Conservation (phyloP, 2,329 filamentous ascomycete genomes). For the Diplocarpon mali region DNA sequence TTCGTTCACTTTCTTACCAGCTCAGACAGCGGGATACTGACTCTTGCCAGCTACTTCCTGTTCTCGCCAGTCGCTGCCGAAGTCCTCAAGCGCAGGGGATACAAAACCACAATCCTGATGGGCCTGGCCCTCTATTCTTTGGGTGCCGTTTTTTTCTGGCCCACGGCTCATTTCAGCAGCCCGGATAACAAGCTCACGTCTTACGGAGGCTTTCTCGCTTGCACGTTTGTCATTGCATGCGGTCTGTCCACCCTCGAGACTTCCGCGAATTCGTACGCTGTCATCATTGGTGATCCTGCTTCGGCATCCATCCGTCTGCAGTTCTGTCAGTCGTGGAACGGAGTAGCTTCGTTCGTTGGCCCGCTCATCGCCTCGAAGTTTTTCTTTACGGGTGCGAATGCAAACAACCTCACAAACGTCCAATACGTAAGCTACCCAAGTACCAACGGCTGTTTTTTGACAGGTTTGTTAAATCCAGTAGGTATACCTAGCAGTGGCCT, state of each 20-base stretch:
- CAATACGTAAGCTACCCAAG: constrained; percentile 49
- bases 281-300: constrained; percentile 60
- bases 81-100: no score
- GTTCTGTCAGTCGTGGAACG: constrained; percentile 65
- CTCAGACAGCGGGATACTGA: no score
- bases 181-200: constrained; percentile 37
- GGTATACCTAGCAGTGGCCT: constrained; percentile 60
- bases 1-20: not conserved
- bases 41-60: no score
- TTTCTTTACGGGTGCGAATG: constrained; percentile 49
- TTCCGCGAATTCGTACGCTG: constrained; percentile 62
- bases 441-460: no score
- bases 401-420: constrained; percentile 62
- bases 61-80: no score
- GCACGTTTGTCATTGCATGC: constrained; percentile 63
- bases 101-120: constrained; percentile 67
- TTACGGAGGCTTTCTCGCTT: no score
- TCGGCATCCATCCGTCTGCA: constrained; percentile 66
- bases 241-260: constrained; percentile 69
- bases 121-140: constrained; percentile 64
- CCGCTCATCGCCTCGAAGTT: constrained; percentile 63
- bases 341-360: constrained; percentile 60
- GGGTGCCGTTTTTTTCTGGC: constrained; percentile 77
- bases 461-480: no score
- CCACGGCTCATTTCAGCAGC: constrained; percentile 64